Conservation (phyloP, 106 monocot species). For the Xerophyta viscosa region DNA sequence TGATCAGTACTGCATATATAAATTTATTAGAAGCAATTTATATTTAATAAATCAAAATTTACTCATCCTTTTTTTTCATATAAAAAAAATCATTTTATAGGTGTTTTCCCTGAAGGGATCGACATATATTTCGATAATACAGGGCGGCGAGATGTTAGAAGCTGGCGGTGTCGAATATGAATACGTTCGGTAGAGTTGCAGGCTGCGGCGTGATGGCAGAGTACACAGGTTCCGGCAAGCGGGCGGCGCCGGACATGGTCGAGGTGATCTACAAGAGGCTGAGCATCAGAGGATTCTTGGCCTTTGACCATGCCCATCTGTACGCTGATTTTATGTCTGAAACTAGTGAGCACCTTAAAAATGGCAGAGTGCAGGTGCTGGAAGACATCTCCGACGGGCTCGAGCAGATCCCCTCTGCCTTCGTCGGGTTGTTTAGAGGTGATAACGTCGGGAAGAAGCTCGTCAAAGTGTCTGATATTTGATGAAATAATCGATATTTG, state of each 20-base stretch:
- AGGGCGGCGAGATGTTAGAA: constrained; percentile 25
- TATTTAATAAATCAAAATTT: too few species aligned
- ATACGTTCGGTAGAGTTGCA: constrained; percentile 32
- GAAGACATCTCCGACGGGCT: constrained; percentile 45
- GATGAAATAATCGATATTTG: background rate
- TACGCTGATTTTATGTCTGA: constrained; percentile 11
- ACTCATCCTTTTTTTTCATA: too few species aligned
- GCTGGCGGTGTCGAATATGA: constrained; percentile 42
- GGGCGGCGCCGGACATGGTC: constrained; percentile 20
- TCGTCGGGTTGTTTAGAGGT: constrained; percentile 29
- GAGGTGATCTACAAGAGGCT: constrained; percentile 34
- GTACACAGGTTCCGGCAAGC: constrained; percentile 14
- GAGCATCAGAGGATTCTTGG: constrained; percentile 29
- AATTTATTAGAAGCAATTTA: too few species aligned
- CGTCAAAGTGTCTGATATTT: constrained; percentile 15
- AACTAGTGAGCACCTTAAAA: constrained; percentile 15
- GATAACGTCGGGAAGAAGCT: constrained; percentile 43
- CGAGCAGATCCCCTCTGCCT: constrained; percentile 29
- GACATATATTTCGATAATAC: constrained; percentile 52
- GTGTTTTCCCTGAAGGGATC: constrained; percentile 40
- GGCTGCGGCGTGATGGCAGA: constrained; percentile 33
- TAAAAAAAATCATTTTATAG: too few species aligned
- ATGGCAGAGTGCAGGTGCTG: constrained; percentile 23
- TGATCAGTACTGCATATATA: too few species aligned
- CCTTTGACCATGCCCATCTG: constrained; percentile 9